These are phyloP conservation scores for Cotoneaster glaucophyllus DNA, from an alignment of 306 rosid species.

Conservation along the genomic window DNA sequence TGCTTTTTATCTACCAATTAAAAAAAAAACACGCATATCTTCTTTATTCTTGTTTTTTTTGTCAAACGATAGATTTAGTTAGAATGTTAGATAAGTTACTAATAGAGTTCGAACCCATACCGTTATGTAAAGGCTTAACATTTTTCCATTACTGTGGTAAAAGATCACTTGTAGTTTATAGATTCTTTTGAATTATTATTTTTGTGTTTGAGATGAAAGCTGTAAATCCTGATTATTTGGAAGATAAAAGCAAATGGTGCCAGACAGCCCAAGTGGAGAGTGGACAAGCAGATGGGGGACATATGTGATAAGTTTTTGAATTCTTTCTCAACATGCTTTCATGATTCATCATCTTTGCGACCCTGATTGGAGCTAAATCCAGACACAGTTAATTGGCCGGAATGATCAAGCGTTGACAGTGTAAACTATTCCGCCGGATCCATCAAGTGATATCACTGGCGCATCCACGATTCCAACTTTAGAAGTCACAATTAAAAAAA, in stretches of 20 bases:
- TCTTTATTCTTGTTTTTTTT: background rate
- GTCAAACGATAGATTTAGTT: too few species aligned
- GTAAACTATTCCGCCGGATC: too few species aligned
- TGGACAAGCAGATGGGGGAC: constrained; percentile 5
- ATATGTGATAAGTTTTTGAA: constrained; percentile 4
- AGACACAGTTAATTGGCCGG: background rate
- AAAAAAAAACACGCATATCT: background rate
- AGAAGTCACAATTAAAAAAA: too few species aligned
- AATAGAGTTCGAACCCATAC: accelerated
- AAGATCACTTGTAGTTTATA: accelerated
- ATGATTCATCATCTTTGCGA: background rate
- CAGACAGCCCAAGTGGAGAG: constrained; percentile 2
- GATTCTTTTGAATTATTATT: background rate
- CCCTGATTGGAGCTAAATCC: background rate
- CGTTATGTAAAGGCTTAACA: too few species aligned
- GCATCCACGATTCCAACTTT: too few species aligned
- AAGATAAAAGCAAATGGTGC: background rate
- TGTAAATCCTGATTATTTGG: constrained; percentile 7
- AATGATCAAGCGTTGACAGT: too few species aligned
- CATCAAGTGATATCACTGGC: too few species aligned
- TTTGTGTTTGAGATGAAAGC: background rate
- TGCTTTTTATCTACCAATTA: background rate
- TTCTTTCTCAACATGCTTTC: background rate
- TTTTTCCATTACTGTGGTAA: too few species aligned
- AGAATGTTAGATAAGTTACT: too few species aligned